Conservation (phyloP, 352 stramenopile genomes). For the Phytophthora niederhauseri region DNA sequence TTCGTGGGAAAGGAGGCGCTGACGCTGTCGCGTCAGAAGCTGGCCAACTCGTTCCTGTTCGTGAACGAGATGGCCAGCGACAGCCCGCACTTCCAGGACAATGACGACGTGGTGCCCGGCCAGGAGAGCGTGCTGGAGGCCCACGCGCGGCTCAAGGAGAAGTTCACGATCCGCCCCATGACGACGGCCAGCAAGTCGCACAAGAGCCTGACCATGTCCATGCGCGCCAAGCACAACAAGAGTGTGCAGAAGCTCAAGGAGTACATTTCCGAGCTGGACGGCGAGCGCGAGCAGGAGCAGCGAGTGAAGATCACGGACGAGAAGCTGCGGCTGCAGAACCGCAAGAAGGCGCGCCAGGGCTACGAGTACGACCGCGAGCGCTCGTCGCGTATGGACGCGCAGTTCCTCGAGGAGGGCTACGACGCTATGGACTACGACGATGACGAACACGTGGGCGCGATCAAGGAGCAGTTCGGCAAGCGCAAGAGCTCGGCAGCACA, state of each 20-base stretch:
- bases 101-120: slow-evolving; percentile 58
- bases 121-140: slow-evolving; percentile 87
- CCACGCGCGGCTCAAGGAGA: slow-evolving; percentile 79
- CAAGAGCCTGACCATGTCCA: slow-evolving; percentile 90
- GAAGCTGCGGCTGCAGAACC: slow-evolving; percentile 81
- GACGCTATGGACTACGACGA: slow-evolving; percentile 84
- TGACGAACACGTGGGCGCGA: slow-evolving; percentile 81
- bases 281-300: slow-evolving; percentile 83
- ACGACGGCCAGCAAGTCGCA: slow-evolving; percentile 85
- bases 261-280: slow-evolving; percentile 87
- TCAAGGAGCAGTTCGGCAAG: slow-evolving; percentile 85
- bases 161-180: slow-evolving; percentile 89
- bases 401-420: slow-evolving; percentile 85
- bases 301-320: slow-evolving; percentile 89
- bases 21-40: slow-evolving; percentile 82
- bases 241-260: slow-evolving; percentile 86
- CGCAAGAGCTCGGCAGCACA: slow-evolving; percentile 41
- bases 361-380: slow-evolving; percentile 84
- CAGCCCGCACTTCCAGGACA: slow-evolving; percentile 66
- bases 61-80: slow-evolving; percentile 80
- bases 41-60: slow-evolving; percentile 89
- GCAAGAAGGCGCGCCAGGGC: slow-evolving; percentile 84
- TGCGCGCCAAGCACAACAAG: slow-evolving; percentile 91
- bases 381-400: slow-evolving; percentile 76
- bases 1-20: slow-evolving; percentile 87